Conservation (phyloP, 441 rosid species). For the Brassica balearica region DNA sequence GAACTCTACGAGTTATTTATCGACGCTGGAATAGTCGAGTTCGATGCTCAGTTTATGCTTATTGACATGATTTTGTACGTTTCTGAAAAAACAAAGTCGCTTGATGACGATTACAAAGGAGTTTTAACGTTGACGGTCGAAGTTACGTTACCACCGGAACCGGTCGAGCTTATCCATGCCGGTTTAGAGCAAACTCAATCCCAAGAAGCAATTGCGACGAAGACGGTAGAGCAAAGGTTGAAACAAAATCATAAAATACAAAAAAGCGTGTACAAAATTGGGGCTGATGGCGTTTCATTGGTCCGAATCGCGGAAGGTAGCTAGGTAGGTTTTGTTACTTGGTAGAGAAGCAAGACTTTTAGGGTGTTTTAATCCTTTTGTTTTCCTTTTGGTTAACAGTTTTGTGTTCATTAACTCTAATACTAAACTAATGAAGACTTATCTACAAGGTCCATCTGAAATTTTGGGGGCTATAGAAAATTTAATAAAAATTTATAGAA, state of each 20-base stretch:
- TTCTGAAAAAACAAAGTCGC: neutral
- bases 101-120: conserved; percentile 25
- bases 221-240: neutral
- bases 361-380: neutral
- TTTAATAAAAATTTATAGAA: too few species aligned
- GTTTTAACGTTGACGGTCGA: conserved; percentile 27
- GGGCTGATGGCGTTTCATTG: conserved; percentile 6
- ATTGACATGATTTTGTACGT: conserved; percentile 25
- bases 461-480: too few species aligned
- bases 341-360: neutral
- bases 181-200: neutral
- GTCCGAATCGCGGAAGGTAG: neutral
- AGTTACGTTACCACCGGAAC: conserved; percentile 16
- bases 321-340: neutral
- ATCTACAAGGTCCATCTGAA: too few species aligned
- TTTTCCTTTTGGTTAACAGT: neutral
- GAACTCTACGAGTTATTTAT: conserved; percentile 18
- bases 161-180: neutral
- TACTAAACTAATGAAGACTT: neutral
- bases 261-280: neutral
- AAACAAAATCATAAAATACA: neutral
- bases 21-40: conserved; percentile 11
- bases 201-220: neutral
- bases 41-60: conserved; percentile 19
- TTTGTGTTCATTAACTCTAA: neutral